phyloP scores from a whole-genome alignment of 495 filamentous ascomycete species.

The Sordaria brevicollis region DNA sequence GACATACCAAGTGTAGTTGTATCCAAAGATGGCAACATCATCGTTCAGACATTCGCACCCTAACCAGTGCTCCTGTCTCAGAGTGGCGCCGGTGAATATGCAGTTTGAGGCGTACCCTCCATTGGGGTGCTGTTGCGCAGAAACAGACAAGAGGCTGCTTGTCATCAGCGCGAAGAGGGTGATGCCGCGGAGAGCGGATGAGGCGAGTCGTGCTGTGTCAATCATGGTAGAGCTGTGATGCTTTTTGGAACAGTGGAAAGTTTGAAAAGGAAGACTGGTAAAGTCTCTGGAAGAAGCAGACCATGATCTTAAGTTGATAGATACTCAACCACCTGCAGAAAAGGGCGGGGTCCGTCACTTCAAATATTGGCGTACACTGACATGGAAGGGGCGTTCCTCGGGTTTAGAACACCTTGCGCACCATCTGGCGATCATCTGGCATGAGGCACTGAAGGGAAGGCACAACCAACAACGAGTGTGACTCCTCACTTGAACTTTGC shows the following conservation, averaged over 20 bases:
- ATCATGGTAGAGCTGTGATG: not conserved
- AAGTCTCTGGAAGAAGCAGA: not conserved
- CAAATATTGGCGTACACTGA: not conserved
- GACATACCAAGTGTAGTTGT: slow-evolving; percentile 15
- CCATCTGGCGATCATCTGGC: not conserved
- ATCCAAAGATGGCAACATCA: slow-evolving; percentile 3
- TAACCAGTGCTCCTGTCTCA: slow-evolving; percentile 10
- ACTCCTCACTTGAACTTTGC: not conserved
- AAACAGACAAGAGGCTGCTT: not conserved
- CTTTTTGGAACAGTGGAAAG: not conserved
- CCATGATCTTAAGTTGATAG: not conserved
- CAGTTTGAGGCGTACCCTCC: slow-evolving; percentile 7
- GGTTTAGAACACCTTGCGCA: not conserved
- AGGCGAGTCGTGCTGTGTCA: not conserved
- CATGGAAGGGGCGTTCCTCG: not conserved
- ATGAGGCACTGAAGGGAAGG: not conserved
- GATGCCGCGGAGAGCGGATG: not conserved
- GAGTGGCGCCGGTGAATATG: slow-evolving; percentile 3
- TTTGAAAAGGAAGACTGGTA: not conserved
- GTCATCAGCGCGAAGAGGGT: not conserved
- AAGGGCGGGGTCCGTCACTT: not conserved
- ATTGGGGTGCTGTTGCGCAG: not conserved
- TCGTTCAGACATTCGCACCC: slow-evolving; percentile 11
- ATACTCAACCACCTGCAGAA: not conserved
- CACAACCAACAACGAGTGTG: not conserved